Conservation (phyloP, 352 stramenopile genomes). For the Globisporangium lucens region DNA sequence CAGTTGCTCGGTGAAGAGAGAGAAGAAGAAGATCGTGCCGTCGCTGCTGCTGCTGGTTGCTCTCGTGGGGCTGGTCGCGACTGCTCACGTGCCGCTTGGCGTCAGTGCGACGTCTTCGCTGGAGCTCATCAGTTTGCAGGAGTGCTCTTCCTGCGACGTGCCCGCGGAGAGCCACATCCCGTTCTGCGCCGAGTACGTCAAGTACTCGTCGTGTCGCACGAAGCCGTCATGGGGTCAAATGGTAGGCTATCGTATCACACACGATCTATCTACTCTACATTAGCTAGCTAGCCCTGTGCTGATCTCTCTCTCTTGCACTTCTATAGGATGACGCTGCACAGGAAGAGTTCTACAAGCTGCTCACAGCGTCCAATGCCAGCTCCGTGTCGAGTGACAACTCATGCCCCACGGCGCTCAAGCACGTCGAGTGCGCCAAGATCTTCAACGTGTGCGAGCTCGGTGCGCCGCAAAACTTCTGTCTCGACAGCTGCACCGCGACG, state of each 20-base stretch:
- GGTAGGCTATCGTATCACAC: constrained; percentile 16
- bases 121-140: constrained; percentile 15
- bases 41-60: constrained; percentile 6
- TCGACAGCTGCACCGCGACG: constrained; percentile 34
- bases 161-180: constrained; percentile 34
- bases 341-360: constrained; percentile 27
- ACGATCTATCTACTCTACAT: not conserved
- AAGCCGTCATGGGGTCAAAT: constrained; percentile 46
- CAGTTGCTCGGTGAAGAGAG: not conserved
- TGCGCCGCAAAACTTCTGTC: constrained; percentile 51
- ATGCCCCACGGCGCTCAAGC: constrained; percentile 38
- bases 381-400: constrained; percentile 2
- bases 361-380: constrained; percentile 22
- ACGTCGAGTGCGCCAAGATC: constrained; percentile 46
- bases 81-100: not conserved
- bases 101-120: not conserved
- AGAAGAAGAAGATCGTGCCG: not conserved
- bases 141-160: constrained; percentile 58
- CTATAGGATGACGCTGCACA: constrained; percentile 40
- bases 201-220: constrained; percentile 55
- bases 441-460: constrained; percentile 78
- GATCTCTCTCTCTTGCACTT: not conserved
- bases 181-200: constrained; percentile 53
- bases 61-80: not conserved
- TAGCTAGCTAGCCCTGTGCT: not conserved